phyloP scores from a whole-genome alignment of 768 basidiomycete species.

The Rossbeevera mucosa region DNA sequence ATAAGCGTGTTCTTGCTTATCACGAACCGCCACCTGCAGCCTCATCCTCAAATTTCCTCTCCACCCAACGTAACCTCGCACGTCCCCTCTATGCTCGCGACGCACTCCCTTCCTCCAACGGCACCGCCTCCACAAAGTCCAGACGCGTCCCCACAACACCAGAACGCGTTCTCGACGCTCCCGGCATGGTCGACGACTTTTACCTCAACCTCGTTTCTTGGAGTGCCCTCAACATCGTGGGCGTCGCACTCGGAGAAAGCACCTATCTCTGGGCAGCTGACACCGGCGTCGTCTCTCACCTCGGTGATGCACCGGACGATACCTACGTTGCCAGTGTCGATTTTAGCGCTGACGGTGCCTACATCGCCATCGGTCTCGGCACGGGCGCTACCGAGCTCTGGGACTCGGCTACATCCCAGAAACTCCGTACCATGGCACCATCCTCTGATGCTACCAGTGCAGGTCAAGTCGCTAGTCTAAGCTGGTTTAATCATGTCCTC shows the following conservation, averaged over 20 bases:
- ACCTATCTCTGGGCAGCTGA: constrained; percentile 96
- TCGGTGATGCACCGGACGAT: constrained; percentile 72
- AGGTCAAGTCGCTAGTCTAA: constrained; percentile 75
- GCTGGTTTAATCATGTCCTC: constrained; percentile 85
- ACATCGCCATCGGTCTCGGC: constrained; percentile 76
- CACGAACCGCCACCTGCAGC: constrained; percentile 81
- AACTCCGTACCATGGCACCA: constrained; percentile 82
- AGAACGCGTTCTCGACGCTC: constrained; percentile 92
- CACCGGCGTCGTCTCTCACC: constrained; percentile 73
- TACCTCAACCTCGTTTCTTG: constrained; percentile 93
- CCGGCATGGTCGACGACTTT: constrained; percentile 91
- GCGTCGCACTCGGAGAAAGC: constrained; percentile 80
- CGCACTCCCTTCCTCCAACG: constrained; percentile 58
- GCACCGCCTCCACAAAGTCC: constrained; percentile 61
- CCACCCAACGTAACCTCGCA: constrained; percentile 73
- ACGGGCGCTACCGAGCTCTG: constrained; percentile 91
- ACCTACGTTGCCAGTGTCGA: constrained; percentile 73
- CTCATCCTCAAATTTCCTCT: constrained; percentile 69
- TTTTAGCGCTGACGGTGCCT: constrained; percentile 76
- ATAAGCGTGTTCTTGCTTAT: constrained; percentile 82
- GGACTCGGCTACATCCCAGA: constrained; percentile 77
- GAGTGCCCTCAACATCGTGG: constrained; percentile 82
- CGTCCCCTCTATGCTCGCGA: constrained; percentile 72
- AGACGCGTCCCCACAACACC: constrained; percentile 84
- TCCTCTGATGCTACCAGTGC: constrained; percentile 22